Evolutionary conservation across 2,329 filamentous ascomycete species (phyloP).

Genomic region (Mollisiaceae sp.): DNA sequence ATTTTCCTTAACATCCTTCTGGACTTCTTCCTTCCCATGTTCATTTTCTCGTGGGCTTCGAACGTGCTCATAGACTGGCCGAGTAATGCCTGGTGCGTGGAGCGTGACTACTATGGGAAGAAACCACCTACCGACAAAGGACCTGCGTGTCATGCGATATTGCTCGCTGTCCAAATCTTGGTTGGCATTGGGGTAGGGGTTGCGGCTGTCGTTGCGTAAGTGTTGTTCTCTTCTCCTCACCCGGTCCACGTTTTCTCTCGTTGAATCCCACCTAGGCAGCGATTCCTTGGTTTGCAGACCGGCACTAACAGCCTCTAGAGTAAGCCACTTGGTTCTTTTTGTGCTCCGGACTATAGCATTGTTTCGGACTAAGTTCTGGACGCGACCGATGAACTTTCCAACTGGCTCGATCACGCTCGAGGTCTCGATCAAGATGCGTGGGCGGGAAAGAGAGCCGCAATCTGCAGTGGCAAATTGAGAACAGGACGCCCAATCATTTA

Average conservation of each 20-base stretch:
- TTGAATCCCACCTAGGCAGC: neutral
- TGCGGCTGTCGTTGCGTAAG: neutral
- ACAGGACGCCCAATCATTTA: neutral
- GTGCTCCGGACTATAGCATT: slow-evolving; percentile 1
- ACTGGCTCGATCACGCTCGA: slow-evolving; percentile 1
- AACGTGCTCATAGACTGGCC: neutral
- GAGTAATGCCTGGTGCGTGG: neutral
- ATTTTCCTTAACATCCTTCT: neutral
- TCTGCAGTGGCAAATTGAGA: neutral
- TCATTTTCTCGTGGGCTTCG: neutral
- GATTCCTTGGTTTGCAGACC: neutral
- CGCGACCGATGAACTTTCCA: neutral
- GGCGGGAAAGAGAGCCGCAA: slow-evolving; percentile 4
- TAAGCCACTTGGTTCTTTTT: slow-evolving; percentile 4
- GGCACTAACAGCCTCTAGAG: neutral
- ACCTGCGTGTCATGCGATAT: slow-evolving; percentile 1
- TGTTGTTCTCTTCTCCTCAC: neutral
- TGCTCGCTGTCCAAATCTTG: neutral
- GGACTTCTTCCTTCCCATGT: neutral
- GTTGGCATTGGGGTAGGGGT: neutral
- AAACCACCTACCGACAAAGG: neutral
- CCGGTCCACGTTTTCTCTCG: neutral
- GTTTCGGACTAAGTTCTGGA: slow-evolving; percentile 6
- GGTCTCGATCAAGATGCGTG: slow-evolving; percentile 9
- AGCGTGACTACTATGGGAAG: slow-evolving; percentile 1